Conservation (phyloP, 495 filamentous ascomycete species). For the Hypoxylon trugodes region DNA sequence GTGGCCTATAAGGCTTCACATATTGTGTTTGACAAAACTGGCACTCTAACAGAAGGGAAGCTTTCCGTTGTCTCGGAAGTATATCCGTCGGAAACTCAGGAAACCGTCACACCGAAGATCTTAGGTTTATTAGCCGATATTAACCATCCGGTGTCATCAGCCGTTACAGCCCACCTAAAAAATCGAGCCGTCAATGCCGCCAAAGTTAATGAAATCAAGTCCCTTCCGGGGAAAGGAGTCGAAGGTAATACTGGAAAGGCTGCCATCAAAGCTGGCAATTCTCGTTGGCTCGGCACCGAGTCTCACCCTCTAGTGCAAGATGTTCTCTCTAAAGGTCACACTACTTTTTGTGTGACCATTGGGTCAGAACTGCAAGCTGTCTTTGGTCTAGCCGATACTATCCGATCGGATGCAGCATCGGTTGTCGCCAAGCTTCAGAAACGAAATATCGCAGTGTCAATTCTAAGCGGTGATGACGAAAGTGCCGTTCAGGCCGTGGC, state of each 20-base stretch:
- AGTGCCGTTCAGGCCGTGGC: constrained; percentile 66
- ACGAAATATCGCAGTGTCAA: constrained; percentile 66
- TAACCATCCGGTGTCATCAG: constrained; percentile 74
- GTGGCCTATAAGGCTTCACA: constrained; percentile 67
- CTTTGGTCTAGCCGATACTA: constrained; percentile 66
- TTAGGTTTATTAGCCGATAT: constrained; percentile 59
- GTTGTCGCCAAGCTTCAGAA: constrained; percentile 60
- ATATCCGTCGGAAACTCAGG: constrained; percentile 34
- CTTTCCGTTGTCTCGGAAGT: constrained; percentile 59
- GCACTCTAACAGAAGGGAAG: constrained; percentile 73
- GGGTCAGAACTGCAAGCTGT: constrained; percentile 59
- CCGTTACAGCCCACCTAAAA: constrained; percentile 62
- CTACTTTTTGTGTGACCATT: constrained; percentile 70
- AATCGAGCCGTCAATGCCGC: constrained; percentile 40
- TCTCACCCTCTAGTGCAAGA: constrained; percentile 51
- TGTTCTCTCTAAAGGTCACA: constrained; percentile 58
- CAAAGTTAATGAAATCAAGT: constrained; percentile 52
- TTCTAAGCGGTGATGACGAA: constrained; percentile 76
- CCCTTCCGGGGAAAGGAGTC: constrained; percentile 59
- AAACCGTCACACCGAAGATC: constrained; percentile 35
- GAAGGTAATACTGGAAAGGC: constrained; percentile 48
- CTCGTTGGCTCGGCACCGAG: constrained; percentile 64
- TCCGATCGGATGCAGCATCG: constrained; percentile 64
- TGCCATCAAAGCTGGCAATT: constrained; percentile 66
- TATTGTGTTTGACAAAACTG: constrained; percentile 87